Conservation (phyloP, 2,329 filamentous ascomycete genomes). For the Fusarium caatingaense region DNA sequence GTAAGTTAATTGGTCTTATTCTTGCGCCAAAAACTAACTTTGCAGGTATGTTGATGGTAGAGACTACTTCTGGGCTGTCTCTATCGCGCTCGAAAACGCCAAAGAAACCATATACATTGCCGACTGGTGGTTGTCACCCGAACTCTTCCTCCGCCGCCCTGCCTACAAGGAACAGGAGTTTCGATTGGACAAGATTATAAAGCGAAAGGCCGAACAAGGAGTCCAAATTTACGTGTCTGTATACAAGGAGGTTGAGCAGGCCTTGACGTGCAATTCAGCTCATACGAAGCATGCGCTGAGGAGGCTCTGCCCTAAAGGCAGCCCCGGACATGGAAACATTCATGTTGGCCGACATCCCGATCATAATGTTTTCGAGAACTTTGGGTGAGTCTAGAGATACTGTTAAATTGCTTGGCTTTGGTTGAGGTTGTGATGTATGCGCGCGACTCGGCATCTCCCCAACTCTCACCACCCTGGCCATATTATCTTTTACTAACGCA, state of each 20-base stretch:
- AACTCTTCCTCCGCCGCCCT: conserved; percentile 86
- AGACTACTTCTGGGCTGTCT: conserved; percentile 96
- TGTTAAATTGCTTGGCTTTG: not conserved
- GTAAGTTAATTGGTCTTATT: conserved; percentile 63
- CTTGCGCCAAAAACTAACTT: not conserved
- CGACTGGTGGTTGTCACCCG: conserved; percentile 97
- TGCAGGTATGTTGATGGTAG: conserved; percentile 76
- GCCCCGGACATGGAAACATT: conserved; percentile 88
- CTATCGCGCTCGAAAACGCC: conserved; percentile 86
- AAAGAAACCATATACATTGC: conserved; percentile 95
- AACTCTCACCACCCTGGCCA: not conserved
- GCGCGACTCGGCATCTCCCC: not conserved
- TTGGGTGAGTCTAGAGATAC: conserved; percentile 60
- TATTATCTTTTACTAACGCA: not conserved
- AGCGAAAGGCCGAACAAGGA: conserved; percentile 88
- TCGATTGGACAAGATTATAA: conserved; percentile 86
- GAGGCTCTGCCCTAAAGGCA: conserved; percentile 80
- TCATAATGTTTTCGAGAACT: conserved; percentile 94
- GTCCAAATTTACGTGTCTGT: conserved; percentile 95
- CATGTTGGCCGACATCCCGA: conserved; percentile 90
- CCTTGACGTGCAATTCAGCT: conserved; percentile 88
- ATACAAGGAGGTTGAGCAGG: conserved; percentile 87
- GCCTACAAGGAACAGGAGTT: conserved; percentile 86
- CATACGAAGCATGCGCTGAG: conserved; percentile 80
- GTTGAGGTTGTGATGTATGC: not conserved